Base-by-base conservation (phyloP, 306 rosid species). In the Corylus americana region DNA sequence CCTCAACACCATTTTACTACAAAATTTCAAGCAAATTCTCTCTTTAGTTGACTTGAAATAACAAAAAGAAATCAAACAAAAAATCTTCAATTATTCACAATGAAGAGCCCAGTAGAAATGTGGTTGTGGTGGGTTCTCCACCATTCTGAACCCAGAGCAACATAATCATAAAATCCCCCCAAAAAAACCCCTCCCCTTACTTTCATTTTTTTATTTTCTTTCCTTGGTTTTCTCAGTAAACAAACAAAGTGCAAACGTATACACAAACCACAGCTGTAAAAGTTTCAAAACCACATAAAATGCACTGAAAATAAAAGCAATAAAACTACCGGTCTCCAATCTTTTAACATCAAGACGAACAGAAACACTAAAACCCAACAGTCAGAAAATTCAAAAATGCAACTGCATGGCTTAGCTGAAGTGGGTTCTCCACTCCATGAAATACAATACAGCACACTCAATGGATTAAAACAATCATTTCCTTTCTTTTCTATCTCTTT, bases 1-100 rank as follows among this genome's bases (percentile, higher is more conserved):
- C 83, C 84, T 81, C 88, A 91, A 81, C 61, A 84, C 92, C 79
- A 92, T 87, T 78, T 82, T 76, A 79, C 94, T 88, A 85, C 75
- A 86, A 79, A 79, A 27, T 39, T 66, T 81, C 80, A 73, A 68
- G 72, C 72, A 59, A 77, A 39, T 61, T 71, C 47, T 31, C 62
- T 53, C 29, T 18, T 75, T 27, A 70, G 73, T 50, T 47, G 64
- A 10, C 35, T 18, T 74, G 53, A 74, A 66, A 42, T 72, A 69
- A 72, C 79, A 27, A 76, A 69, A 70, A 81, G 51, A 78, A 9
- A 78, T 55, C 31, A 74, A 54, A 49, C 55, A 1, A 66, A 63
- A 11, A 69, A 75, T 8, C 0, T 54, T 29, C 5, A 20, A 4
- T 27, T 54, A 45, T 47, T n/a, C 27, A 74, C 35, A 50, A 67